Conservation (phyloP, 228 moss, liverwort and hornwort genomes). For the Sphagnum fallax region DNA sequence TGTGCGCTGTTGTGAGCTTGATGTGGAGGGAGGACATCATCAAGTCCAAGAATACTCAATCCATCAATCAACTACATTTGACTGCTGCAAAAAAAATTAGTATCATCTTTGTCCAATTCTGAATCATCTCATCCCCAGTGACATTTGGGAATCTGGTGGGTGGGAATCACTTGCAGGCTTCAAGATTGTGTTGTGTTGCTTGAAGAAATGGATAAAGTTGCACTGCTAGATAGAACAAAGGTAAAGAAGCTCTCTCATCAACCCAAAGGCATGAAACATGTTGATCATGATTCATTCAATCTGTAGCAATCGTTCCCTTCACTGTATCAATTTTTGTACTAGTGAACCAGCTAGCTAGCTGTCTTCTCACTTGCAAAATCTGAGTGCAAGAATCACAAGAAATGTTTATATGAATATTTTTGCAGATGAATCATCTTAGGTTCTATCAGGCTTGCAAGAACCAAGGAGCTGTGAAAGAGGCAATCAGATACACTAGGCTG, state of each 20-base stretch:
- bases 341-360: background rate
- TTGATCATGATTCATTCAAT: background rate
- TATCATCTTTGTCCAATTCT: background rate
- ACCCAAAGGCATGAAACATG: background rate
- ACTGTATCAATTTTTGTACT: background rate
- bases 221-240: conserved; percentile 63
- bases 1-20: background rate
- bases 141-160: conserved; percentile 3
- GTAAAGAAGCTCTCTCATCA: conserved; percentile 15
- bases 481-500: conserved; percentile 60
- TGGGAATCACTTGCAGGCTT: conserved; percentile 33
- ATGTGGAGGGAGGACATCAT: background rate
- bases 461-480: conserved; percentile 63
- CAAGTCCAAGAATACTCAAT: no score
- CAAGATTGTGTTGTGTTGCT: conserved; percentile 67
- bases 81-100: background rate
- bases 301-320: background rate
- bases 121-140: background rate
- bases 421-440: conserved; percentile 73
- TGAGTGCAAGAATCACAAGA: no score
- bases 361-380: conserved; percentile 1
- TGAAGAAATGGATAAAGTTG: conserved; percentile 66
- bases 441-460: conserved; percentile 78
- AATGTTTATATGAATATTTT: background rate
- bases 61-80: no score